Evolutionary conservation across 1,284 basidiomycete genomes (phyloP), one percentile per base, ranked within the genome.

Genomic region (Leccinum holopus): DNA sequence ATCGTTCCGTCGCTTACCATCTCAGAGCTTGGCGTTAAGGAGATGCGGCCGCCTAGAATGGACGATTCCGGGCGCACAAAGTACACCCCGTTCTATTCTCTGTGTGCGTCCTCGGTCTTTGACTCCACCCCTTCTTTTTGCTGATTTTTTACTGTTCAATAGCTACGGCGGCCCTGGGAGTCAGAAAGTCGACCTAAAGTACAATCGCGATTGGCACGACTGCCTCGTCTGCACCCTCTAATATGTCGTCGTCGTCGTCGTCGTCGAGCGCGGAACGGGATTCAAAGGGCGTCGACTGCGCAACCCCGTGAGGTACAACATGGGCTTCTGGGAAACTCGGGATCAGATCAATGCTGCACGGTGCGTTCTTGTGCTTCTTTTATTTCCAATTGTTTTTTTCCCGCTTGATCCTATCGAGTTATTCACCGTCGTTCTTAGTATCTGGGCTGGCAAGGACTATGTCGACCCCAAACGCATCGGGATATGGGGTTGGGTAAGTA

Each of bases 181-280:
- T 54, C 97, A 97, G 72, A 78, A 82, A 67, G 91, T 95, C 21
- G 80, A 87, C 70, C 79, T 87, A 28, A 76, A 75, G 39, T 97
- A 87, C 77, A 72, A 75, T 21, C 83, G 88, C 14, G 90, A 92
- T 76, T 98, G 94, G 94, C 87, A 95, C 69, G 83, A 93, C 64
- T 97, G 91, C 77, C 83, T 98, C 25, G 91, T 90, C 2, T 90
- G 90, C 66, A 84, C 86, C 33, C 79, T 94, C 52, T 87, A 94
- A 67, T 98, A 97, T 75, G 83, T 99, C 54, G 82, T 97, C 54
- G 82, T 97, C 30, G 92, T 97, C 55, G 79, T 85, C 12, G 89
- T 98, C 51, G 97, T 98, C 73, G 95, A 94, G 0, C 85, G 96
- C n/a, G 96, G 96, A 0, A 98, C 97, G 1, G 97, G 97, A 1